A percentile compares a stretch with the other conserved stretches of the same genome.
Evolutionary conservation across 2,329 filamentous ascomycete species (phyloP).

Genomic region (Grosmannia serpens): DNA sequence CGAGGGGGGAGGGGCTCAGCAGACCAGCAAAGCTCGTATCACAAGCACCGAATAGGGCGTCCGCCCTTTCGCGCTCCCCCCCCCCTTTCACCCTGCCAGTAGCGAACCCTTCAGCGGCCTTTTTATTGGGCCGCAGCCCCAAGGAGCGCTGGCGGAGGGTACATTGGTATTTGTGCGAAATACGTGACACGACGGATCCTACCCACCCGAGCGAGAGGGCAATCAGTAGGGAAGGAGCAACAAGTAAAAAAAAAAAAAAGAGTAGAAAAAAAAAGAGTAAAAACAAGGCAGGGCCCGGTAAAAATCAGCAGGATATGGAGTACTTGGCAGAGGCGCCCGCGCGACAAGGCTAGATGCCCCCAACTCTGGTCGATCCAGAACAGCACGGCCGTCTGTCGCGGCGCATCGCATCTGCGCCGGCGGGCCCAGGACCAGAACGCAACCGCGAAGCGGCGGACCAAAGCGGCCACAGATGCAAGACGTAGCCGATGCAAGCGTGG

Average conservation of each 20-base stretch:
- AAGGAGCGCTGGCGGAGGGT: background rate
- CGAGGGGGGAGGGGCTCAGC: background rate
- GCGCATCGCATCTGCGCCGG: background rate
- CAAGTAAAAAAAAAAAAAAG: too few relatives aligned
- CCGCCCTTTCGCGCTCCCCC: background rate
- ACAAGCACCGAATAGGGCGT: background rate
- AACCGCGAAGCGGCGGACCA: background rate
- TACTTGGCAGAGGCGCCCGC: background rate
- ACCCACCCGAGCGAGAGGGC: background rate
- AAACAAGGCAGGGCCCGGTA: background rate
- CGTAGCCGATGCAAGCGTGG: background rate
- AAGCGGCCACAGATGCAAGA: background rate
- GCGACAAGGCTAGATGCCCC: slow-evolving; percentile 4
- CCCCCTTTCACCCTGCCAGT: background rate
- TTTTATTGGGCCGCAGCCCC: slow-evolving; percentile 10
- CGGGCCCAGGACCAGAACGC: slow-evolving; percentile 1
- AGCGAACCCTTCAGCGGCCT: slow-evolving; percentile 6
- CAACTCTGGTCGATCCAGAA: slow-evolving; percentile 6
- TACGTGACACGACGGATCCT: background rate
- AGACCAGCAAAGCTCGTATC: background rate
- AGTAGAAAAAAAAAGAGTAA: too few relatives aligned
- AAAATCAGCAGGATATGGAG: background rate
- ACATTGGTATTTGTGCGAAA: background rate
- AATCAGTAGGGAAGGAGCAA: too few relatives aligned
- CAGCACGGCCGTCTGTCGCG: background rate